Evolutionary conservation across 2,329 filamentous ascomycete genomes (phyloP), one percentile per base, ranked within the genome.

Genomic region (Hymenoscyphus fraxineus): DNA sequence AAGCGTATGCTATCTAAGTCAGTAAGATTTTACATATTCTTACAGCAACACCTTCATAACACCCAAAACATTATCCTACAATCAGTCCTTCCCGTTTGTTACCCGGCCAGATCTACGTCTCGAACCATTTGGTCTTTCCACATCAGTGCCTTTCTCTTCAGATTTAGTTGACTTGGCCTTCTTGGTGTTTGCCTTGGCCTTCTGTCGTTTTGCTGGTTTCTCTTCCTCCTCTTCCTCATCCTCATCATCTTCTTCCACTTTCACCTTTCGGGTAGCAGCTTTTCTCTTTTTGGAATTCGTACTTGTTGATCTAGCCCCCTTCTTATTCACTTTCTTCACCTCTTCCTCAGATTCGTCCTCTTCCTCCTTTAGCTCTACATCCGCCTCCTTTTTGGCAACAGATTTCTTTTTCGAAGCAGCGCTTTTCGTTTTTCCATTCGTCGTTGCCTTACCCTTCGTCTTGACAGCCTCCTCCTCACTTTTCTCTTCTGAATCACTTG

Each of bases 351-450:
- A 41, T n/a, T 22, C 27, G n/a, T 54, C 44, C 7, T n/a, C 59
- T 27, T 55, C 59, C n/a, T 51, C 40, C n/a, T 60, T 31, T n/a
- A 22, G 31, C 59, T 54, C 59, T 0, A 35, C 40, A 1, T 6
- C 51, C 6, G n/a, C 66, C 38, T 65, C 67, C 60, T 68, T 61
- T 57, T 58, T 39, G 47, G 38, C 41, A 9, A 16, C 35, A 40
- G 47, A 6, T 3, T 44, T 13, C 38, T 61, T 56, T 16, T 56
- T 57, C 51, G 12, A n/a, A 31, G 27, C 35, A 5, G 32, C 39
- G 13, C 58, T 32, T 61, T 16, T 58, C 22, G 67, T 63, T 59
- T 56, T 56, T 40, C 57, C 19, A 16, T 65, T 60, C 35, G 35
- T 61, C 41, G 62, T 62, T 35, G 62, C 51, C 59, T 57, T 57